phyloP scores from a whole-genome alignment of 768 basidiomycete species.

The Chlorophyllum brunneum region DNA sequence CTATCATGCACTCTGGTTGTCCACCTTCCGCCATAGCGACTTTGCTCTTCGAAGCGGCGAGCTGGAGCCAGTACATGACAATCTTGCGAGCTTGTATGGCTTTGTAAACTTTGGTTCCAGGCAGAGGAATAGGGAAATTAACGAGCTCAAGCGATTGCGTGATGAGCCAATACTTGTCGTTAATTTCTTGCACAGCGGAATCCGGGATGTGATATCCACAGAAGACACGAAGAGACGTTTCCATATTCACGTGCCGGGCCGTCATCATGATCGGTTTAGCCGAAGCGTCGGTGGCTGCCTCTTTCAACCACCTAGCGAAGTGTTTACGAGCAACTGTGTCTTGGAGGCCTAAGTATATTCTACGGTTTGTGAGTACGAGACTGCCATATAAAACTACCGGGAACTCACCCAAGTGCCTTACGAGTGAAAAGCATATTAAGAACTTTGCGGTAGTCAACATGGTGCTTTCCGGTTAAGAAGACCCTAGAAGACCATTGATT shows the following conservation, averaged over 20 bases:
- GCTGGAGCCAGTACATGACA: slow-evolving; percentile 74
- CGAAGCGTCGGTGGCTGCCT: slow-evolving; percentile 43
- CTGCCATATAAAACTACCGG: slow-evolving; percentile 7
- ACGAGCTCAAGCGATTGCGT: slow-evolving; percentile 95
- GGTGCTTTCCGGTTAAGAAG: slow-evolving; percentile 92
- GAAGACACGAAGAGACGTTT: slow-evolving; percentile 93
- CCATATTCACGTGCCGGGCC: slow-evolving; percentile 95
- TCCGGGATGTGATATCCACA: slow-evolving; percentile 89
- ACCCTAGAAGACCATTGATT: slow-evolving; percentile 55
- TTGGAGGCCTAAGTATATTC: slow-evolving; percentile 82
- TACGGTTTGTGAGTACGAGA: slow-evolving; percentile 23
- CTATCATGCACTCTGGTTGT: slow-evolving; percentile 86
- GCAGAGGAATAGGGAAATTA: slow-evolving; percentile 94
- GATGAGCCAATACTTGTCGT: slow-evolving; percentile 94
- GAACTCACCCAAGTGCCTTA: slow-evolving; percentile 80
- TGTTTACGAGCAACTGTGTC: slow-evolving; percentile 79
- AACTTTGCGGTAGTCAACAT: slow-evolving; percentile 90
- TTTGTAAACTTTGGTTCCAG: slow-evolving; percentile 94
- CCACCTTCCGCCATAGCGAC: slow-evolving; percentile 73
- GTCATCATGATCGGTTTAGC: slow-evolving; percentile 77
- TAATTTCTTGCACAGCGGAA: slow-evolving; percentile 73
- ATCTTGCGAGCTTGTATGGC: slow-evolving; percentile 89
- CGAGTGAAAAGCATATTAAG: slow-evolving; percentile 92
- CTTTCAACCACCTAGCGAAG: slow-evolving; percentile 67
- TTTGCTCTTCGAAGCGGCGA: slow-evolving; percentile 80